These are phyloP conservation scores for Oehlia diaphana DNA, from an alignment of 192 early-diverging fungal species.

Conservation along the genomic window DNA sequence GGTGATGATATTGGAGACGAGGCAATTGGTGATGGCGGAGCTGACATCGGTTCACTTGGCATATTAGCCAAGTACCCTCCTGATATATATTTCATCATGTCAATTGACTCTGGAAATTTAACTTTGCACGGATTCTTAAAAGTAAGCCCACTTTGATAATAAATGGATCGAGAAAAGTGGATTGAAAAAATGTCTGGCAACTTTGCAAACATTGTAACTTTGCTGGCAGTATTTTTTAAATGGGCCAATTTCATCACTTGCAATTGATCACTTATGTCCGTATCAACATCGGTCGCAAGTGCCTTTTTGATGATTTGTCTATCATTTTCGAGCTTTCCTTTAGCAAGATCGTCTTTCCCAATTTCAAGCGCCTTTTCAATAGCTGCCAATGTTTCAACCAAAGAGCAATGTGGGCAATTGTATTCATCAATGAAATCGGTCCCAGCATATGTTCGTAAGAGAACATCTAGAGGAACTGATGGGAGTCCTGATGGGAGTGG, in stretches of 20 bases:
- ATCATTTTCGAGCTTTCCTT: neutral
- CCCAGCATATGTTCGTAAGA: constrained; percentile 22
- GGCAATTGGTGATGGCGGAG: constrained; percentile 22
- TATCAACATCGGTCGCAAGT: constrained; percentile 16
- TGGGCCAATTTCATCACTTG: neutral
- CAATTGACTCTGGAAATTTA: constrained; percentile 66
- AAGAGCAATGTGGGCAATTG: constrained; percentile 24
- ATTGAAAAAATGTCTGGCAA: constrained; percentile 79
- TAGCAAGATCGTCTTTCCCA: neutral
- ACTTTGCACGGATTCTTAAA: constrained; percentile 81
- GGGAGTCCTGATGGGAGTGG: constrained; percentile 16
- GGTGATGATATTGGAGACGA: constrained; percentile 18
- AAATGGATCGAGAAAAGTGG: constrained; percentile 86
- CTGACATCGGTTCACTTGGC: constrained; percentile 45
- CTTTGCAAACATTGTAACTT: constrained; percentile 85
- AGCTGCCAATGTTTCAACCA: constrained; percentile 17
- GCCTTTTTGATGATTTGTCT: constrained; percentile 13
- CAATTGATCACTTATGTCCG: neutral
- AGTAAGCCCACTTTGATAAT: constrained; percentile 56
- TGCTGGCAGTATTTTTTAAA: constrained; percentile 10
- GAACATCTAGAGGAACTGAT: constrained; percentile 7
- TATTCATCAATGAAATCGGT: constrained; percentile 28
- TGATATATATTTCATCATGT: constrained; percentile 77
- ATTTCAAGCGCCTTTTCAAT: constrained; percentile 6
- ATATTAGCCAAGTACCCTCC: constrained; percentile 60